Conservation (phyloP, 805 yeast species). For the Myxozyma lipomycoides region DNA sequence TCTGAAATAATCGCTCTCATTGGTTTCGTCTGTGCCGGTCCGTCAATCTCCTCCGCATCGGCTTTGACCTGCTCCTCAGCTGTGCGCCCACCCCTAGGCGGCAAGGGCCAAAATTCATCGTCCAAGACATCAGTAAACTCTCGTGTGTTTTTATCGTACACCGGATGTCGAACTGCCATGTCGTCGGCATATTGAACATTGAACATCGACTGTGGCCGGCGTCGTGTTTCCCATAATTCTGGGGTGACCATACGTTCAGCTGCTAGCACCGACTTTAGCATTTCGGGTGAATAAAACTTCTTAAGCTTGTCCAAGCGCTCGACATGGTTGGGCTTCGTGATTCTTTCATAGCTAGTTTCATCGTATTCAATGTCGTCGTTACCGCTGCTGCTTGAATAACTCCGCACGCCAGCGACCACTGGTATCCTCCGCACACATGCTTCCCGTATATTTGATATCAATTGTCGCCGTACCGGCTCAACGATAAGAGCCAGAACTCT, state of each 20-base stretch:
- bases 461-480: no score
- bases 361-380: background rate
- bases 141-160: slow-evolving; percentile 62
- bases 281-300: slow-evolving; percentile 76
- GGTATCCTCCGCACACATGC: no score
- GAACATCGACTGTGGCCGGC: slow-evolving; percentile 48
- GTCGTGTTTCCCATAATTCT: slow-evolving; percentile 49
- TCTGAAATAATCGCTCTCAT: background rate
- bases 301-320: slow-evolving; percentile 40
- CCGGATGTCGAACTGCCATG: slow-evolving; percentile 63
- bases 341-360: background rate
- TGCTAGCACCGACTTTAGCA: slow-evolving; percentile 73
- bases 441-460: no score
- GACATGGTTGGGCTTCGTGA: background rate
- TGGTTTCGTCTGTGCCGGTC: background rate
- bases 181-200: slow-evolving; percentile 73
- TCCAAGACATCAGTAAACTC: slow-evolving; percentile 44
- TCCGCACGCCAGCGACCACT: no score
- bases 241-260: slow-evolving; percentile 77
- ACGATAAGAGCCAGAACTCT: no score
- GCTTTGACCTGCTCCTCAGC: background rate
- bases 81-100: no score
- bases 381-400: background rate
- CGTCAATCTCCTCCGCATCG: background rate
- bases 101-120: slow-evolving; percentile 54